Evolutionary conservation across 1,284 basidiomycete genomes (phyloP).

Genomic region (Lignosus rhinocerotis): DNA sequence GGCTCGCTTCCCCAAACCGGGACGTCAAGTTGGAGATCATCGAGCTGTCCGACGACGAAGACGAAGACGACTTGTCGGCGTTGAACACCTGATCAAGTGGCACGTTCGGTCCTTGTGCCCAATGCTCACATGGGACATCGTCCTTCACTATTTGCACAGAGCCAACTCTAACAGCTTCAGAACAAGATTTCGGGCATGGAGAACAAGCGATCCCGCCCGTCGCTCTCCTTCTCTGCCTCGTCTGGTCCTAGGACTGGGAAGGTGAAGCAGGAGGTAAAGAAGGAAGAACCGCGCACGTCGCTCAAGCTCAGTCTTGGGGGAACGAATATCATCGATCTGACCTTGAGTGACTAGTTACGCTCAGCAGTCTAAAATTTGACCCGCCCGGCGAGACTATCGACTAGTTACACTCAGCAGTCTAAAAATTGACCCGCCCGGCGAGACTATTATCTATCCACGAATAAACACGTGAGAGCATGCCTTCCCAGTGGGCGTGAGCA

Average conservation of each 20-base stretch:
- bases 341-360: slow-evolving; percentile 3
- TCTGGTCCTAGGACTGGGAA: neutral
- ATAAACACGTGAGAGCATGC: neutral
- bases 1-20: neutral
- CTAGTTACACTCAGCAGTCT: neutral
- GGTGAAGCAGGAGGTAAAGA: neutral
- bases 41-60: neutral
- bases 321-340: slow-evolving; percentile 5
- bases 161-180: too few relatives aligned
- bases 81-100: neutral
- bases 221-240: too few relatives aligned
- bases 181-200: neutral
- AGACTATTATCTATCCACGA: neutral
- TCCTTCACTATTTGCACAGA: too few relatives aligned
- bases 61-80: neutral
- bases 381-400: neutral
- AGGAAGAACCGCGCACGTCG: slow-evolving; percentile 1
- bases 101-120: too few relatives aligned
- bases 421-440: too few relatives aligned
- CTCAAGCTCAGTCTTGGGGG: neutral
- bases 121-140: too few relatives aligned
- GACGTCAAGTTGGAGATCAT: neutral
- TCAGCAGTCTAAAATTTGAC: too few relatives aligned
- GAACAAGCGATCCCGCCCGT: neutral
- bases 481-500: neutral